A percentile compares a stretch with the other conserved stretches of the same genome.
These are phyloP conservation scores for Zygoascus meyerae DNA, from an alignment of 1,139 yeast species.

Conservation along the genomic window DNA sequence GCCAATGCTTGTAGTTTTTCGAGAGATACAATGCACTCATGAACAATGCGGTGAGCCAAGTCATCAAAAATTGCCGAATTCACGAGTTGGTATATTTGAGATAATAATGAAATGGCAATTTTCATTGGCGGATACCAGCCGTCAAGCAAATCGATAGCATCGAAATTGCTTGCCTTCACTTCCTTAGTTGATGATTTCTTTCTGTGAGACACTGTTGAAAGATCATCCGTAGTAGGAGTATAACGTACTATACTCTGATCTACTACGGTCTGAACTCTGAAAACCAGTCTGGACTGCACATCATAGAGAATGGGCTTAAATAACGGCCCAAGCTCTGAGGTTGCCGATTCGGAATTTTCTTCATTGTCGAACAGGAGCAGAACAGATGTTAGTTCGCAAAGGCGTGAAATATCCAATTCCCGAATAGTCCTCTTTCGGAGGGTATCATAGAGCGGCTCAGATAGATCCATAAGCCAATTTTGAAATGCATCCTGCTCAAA, in stretches of 20 bases:
- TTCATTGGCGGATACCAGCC: slow-evolving; percentile 71
- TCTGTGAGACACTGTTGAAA: slow-evolving; percentile 48
- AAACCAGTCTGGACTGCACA: slow-evolving; percentile 71
- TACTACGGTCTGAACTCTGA: slow-evolving; percentile 67
- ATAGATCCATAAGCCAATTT: slow-evolving; percentile 53
- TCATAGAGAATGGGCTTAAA: slow-evolving; percentile 71
- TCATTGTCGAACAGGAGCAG: slow-evolving; percentile 67
- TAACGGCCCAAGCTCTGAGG: slow-evolving; percentile 46
- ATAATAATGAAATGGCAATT: slow-evolving; percentile 62
- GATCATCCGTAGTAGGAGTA: slow-evolving; percentile 61
- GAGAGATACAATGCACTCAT: slow-evolving; percentile 60
- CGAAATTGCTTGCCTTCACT: slow-evolving; percentile 13
- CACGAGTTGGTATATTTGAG: slow-evolving; percentile 74
- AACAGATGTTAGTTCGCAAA: slow-evolving; percentile 73
- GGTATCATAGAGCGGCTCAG: slow-evolving; percentile 73
- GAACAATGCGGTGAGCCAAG: slow-evolving; percentile 81
- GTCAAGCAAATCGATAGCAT: slow-evolving; percentile 33
- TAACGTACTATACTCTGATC: slow-evolving; percentile 64
- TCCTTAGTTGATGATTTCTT: slow-evolving; percentile 22
- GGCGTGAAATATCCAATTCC: slow-evolving; percentile 57
- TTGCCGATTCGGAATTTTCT: slow-evolving; percentile 30
- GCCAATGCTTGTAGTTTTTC: slow-evolving; percentile 46
- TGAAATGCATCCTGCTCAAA: slow-evolving; percentile 37
- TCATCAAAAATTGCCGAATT: slow-evolving; percentile 77
- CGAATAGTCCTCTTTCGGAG: slow-evolving; percentile 60